Evolutionary conservation across 2,329 filamentous ascomycete species (phyloP), one percentile per base, ranked within the genome.

Genomic region (Bertia moriformis): DNA sequence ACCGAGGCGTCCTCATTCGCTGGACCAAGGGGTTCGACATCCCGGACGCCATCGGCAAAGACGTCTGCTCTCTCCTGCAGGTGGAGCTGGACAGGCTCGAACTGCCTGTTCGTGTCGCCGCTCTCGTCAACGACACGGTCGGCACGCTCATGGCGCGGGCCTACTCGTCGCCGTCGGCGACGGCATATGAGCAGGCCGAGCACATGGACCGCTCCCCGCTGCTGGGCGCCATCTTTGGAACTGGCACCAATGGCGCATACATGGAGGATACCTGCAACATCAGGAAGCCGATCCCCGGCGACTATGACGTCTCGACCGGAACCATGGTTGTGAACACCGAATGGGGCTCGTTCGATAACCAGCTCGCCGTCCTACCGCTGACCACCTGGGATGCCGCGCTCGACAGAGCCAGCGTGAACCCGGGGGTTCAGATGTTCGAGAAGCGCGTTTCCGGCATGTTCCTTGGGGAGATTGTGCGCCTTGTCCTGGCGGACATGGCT

Each of bases 1-100:
- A 96, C 69, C 89, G 87, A 62, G 91, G 91, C 44, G 82, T 79
- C 41, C 69, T 98, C 40, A 91, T 95, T 60, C 78, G 91, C 49
- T 98, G 91, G 91, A 98, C 91, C 42, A 98, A 98, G 66, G 91
- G 91, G 39, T 98, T 95, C 56, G 86, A 96, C 55, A 96, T 98
- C 48, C 73, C 78, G n/a, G 91, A 96, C 55, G 84, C 88, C 1
- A 61, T 98, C 42, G 91, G 89, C 50, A 83, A 95, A 61, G 91
- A 98, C 57, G 88, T 98, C 20, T 98, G 91, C 58, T 80, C 77
- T 32, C 65, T 98, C 45, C 70, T 98, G 24, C 91, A 98, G 61
- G 65, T 66, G 15, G 91, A 95, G 59, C 88, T 98, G 50, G 86
- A 96, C 61, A 75, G 75, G 43, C 73, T 95, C 29, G 68, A 77